These are phyloP conservation scores for Colletotrichum australisinense DNA, from an alignment of 2,329 filamentous ascomycete genomes.

Conservation along the genomic window DNA sequence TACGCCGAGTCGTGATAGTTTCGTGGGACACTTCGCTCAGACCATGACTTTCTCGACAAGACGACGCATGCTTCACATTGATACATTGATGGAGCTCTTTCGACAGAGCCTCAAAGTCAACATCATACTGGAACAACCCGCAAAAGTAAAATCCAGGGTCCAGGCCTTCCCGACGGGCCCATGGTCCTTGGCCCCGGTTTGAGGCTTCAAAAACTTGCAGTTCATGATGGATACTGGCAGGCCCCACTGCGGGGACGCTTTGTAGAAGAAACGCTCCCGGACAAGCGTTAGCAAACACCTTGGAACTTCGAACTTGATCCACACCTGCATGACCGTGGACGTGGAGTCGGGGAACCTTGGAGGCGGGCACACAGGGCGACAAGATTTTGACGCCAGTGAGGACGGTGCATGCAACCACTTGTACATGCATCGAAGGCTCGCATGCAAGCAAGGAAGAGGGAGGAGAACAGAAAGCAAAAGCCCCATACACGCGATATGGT, in stretches of 20 bases:
- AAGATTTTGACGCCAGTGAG: conserved; percentile 6
- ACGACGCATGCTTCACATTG: neutral
- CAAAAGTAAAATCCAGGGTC: conserved; percentile 19
- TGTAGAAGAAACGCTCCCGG: conserved; percentile 16
- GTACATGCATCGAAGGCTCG: conserved; percentile 20
- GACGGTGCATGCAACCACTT: conserved; percentile 32
- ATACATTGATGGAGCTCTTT: neutral
- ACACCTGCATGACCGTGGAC: conserved; percentile 14
- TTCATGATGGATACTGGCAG: conserved; percentile 24
- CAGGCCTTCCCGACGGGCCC: conserved; percentile 21
- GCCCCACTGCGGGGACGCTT: conserved; percentile 27
- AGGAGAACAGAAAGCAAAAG: neutral
- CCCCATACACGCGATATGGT: neutral
- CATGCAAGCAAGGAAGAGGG: conserved; percentile 16
- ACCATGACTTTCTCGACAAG: neutral
- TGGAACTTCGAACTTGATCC: conserved; percentile 12
- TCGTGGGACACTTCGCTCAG: neutral
- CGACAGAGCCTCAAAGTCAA: neutral
- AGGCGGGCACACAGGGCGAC: neutral
- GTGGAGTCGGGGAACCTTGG: conserved; percentile 3
- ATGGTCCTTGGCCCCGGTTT: conserved; percentile 18
- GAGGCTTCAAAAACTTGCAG: conserved; percentile 29
- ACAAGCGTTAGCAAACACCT: conserved; percentile 27
- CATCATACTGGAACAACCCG: neutral
- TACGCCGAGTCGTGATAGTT: neutral